These are phyloP conservation scores for Scutellaria barbata DNA, from an alignment of 257 asterid species.

Conservation along the genomic window DNA sequence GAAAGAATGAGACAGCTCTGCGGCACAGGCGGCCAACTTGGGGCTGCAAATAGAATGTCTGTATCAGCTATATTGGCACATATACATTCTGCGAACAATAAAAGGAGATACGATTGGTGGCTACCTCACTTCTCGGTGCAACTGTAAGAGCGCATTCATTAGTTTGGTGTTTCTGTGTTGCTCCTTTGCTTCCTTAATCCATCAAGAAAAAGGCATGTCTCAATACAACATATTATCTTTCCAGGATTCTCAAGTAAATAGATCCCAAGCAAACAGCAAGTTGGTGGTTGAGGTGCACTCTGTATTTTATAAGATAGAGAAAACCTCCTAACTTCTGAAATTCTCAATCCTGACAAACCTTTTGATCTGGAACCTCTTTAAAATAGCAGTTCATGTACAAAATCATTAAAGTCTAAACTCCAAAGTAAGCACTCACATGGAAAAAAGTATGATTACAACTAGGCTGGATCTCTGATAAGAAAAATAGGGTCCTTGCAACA, in stretches of 20 bases:
- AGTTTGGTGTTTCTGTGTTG: constrained; percentile 95
- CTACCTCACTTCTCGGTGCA: constrained; percentile 67
- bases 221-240: constrained; percentile 9
- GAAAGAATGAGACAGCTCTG: constrained; percentile 68
- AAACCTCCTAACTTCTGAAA: not conserved
- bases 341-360: constrained; percentile 9
- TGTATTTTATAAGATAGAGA: constrained; percentile 21
- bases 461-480: constrained; percentile 7
- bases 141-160: constrained; percentile 73
- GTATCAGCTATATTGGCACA: constrained; percentile 30
- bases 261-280: constrained; percentile 14
- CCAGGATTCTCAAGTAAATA: constrained; percentile 13
- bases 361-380: constrained; percentile 21
- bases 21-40: constrained; percentile 84
- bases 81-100: constrained; percentile 27
- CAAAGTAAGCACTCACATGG: constrained; percentile 18
- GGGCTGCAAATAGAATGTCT: constrained; percentile 68
- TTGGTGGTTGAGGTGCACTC: constrained; percentile 8
- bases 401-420: not conserved
- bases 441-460: constrained; percentile 9
- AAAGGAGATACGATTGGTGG: constrained; percentile 14
- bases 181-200: constrained; percentile 77
- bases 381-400: constrained; percentile 16
- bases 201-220: constrained; percentile 33
- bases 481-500: constrained; percentile 5